Percentiles rank a stretch among this genome's conserved stretches.
Evolutionary conservation across 139 green algal species (phyloP).

Genomic region (Chlorella sorokiniana): DNA sequence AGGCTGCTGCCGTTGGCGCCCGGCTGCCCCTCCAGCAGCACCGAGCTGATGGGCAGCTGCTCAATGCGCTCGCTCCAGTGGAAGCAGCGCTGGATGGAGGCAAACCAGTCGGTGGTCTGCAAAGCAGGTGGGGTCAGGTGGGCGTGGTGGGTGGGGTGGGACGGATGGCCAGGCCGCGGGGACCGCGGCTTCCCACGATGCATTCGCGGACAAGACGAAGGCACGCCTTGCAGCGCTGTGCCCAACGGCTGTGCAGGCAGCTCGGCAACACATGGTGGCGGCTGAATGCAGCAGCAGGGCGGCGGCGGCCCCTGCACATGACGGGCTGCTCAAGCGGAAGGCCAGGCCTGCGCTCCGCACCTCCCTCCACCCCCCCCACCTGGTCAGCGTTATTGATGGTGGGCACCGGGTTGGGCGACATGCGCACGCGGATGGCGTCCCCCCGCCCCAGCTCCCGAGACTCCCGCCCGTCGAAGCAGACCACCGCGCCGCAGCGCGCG

Average conservation of each 20-base stretch:
- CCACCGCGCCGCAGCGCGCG: constrained; percentile 84
- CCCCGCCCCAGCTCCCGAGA: constrained; percentile 79
- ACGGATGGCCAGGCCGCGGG: not conserved
- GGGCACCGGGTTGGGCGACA: constrained; percentile 93
- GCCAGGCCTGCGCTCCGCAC: too few species aligned
- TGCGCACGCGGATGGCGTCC: constrained; percentile 78
- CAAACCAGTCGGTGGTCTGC: constrained; percentile 93
- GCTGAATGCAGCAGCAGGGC: not conserved
- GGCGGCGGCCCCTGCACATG: too few species aligned
- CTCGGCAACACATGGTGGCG: not conserved
- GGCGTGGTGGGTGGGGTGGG: not conserved
- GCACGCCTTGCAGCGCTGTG: too few species aligned
- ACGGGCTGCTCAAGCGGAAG: too few species aligned
- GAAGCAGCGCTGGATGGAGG: constrained; percentile 76
- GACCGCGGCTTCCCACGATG: too few species aligned
- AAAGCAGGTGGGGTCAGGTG: not conserved
- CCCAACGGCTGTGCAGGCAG: too few species aligned
- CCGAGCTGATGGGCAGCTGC: constrained; percentile 27
- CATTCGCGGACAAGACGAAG: too few species aligned
- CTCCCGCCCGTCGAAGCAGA: constrained; percentile 95
- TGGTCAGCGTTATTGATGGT: constrained; percentile 95
- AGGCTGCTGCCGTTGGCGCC: not conserved
- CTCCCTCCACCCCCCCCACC: not conserved
- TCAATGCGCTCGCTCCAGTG: constrained; percentile 50
- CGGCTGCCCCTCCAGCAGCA: not conserved